phyloP scores from a whole-genome alignment of 495 filamentous ascomycete species.

The Penicillium salamii region DNA sequence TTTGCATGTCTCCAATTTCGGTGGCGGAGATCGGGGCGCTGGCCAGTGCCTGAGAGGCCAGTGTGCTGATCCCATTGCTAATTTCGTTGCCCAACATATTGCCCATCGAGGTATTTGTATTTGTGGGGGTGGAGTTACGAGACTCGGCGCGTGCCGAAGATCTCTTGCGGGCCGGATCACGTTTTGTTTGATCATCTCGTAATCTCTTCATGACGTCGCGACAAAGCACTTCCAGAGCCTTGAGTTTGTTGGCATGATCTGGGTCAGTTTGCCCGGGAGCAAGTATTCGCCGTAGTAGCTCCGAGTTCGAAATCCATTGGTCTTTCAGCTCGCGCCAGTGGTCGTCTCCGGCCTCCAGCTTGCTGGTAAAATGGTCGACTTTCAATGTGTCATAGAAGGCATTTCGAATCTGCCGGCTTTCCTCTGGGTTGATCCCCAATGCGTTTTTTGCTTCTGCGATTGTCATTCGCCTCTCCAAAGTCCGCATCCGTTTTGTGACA shows the following conservation, averaged over 20 bases:
- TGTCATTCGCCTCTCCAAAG: constrained; percentile 57
- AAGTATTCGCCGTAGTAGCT: constrained; percentile 56
- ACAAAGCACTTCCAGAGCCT: constrained; percentile 66
- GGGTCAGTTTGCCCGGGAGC: constrained; percentile 54
- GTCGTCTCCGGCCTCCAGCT: constrained; percentile 65
- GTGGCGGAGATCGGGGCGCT: constrained; percentile 41
- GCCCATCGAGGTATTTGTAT: constrained; percentile 15
- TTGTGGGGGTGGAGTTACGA: constrained; percentile 22
- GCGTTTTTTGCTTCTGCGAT: constrained; percentile 71
- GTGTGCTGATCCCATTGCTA: constrained; percentile 50
- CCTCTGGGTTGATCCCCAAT: constrained; percentile 68
- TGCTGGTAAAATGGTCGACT: constrained; percentile 69
- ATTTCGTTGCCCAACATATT: constrained; percentile 30
- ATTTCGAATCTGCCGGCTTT: constrained; percentile 62
- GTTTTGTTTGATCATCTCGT: constrained; percentile 62
- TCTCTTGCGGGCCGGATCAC: constrained; percentile 54
- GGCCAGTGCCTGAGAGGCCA: constrained; percentile 50
- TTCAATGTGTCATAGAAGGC: constrained; percentile 66
- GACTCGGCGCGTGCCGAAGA: constrained; percentile 22
- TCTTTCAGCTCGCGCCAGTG: constrained; percentile 70
- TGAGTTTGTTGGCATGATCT: constrained; percentile 53
- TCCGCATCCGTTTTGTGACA: constrained; percentile 76
- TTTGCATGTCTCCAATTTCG: constrained; percentile 58
- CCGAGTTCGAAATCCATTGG: constrained; percentile 61
- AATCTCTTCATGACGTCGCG: constrained; percentile 74